A percentile compares a stretch with the other conserved stretches of the same genome.
These are phyloP conservation scores for Colletotrichum echinochloae DNA, from an alignment of 2,329 filamentous ascomycete species.

Conservation along the genomic window DNA sequence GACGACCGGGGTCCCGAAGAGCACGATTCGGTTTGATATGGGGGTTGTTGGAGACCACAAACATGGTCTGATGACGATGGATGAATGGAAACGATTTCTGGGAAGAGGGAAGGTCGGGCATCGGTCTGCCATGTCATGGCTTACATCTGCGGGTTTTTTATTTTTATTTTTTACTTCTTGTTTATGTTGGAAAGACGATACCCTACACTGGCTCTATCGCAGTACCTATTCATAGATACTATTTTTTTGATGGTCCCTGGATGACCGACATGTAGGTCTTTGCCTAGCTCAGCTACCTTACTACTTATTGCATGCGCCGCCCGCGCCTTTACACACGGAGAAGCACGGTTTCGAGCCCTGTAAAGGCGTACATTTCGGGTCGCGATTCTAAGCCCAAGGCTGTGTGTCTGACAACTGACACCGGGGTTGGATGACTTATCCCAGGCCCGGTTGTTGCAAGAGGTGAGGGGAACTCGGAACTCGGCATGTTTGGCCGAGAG, in stretches of 20 bases:
- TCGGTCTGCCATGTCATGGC: constrained; percentile 6
- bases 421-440: not conserved
- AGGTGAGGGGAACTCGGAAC: constrained; percentile 31
- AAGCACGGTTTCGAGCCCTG: not conserved
- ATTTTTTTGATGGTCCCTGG: constrained; percentile 1
- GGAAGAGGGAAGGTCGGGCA: constrained; percentile 18
- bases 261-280: not conserved
- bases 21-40: not conserved
- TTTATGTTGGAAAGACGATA: constrained; percentile 34
- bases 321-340: not conserved
- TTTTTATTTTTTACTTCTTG: not conserved
- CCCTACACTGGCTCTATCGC: constrained; percentile 26
- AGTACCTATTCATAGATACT: constrained; percentile 12
- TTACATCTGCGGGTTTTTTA: constrained; percentile 24
- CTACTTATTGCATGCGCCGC: not conserved
- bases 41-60: constrained; percentile 1
- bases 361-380: not conserved
- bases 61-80: constrained; percentile 12
- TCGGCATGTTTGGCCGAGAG: constrained; percentile 21
- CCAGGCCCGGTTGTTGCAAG: constrained; percentile 3
- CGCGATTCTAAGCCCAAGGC: not conserved
- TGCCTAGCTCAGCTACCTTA: not conserved
- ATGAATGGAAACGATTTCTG: not conserved
- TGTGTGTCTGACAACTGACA: not conserved
- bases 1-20: not conserved